Conservation (phyloP, 768 basidiomycete genomes). For the Udeniomyces megalosporus region DNA sequence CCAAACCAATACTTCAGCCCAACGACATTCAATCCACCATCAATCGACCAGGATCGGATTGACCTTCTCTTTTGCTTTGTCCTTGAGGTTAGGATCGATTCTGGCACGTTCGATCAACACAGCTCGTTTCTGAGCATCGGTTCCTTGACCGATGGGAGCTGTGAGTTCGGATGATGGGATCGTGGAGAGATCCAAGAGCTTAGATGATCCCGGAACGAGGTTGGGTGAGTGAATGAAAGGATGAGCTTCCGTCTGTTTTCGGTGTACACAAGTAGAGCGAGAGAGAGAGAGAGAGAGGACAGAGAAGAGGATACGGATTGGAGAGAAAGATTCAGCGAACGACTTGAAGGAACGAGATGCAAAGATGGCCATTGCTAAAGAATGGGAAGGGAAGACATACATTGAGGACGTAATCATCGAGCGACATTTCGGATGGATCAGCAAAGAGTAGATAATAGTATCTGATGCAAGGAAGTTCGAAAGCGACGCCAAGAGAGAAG, state of each 20-base stretch:
- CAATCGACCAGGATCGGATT: too few species aligned
- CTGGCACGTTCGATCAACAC: background rate
- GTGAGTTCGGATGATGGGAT: background rate
- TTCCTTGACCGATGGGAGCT: background rate
- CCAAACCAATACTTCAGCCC: too few species aligned
- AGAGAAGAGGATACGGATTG: background rate
- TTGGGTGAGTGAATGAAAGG: too few species aligned
- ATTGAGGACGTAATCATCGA: slow-evolving; percentile 5
- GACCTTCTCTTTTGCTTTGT: too few species aligned
- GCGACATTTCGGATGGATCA: background rate
- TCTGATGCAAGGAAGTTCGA: background rate
- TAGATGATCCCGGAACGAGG: background rate
- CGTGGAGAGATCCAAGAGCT: background rate
- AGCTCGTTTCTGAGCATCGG: slow-evolving; percentile 2
- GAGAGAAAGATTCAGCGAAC: background rate
- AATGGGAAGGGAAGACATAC: background rate
- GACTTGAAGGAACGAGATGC: too few species aligned
- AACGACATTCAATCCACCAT: too few species aligned
- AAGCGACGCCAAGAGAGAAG: background rate
- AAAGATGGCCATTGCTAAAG: too few species aligned
- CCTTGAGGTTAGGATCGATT: too few species aligned
- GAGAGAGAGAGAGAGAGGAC: too few species aligned
- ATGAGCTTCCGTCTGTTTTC: too few species aligned
- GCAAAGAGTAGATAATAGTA: slow-evolving; percentile 6
- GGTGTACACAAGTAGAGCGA: too few species aligned